Evolutionary conservation across 257 asterid species (phyloP).

Genomic region (Solanum etuberosum): DNA sequence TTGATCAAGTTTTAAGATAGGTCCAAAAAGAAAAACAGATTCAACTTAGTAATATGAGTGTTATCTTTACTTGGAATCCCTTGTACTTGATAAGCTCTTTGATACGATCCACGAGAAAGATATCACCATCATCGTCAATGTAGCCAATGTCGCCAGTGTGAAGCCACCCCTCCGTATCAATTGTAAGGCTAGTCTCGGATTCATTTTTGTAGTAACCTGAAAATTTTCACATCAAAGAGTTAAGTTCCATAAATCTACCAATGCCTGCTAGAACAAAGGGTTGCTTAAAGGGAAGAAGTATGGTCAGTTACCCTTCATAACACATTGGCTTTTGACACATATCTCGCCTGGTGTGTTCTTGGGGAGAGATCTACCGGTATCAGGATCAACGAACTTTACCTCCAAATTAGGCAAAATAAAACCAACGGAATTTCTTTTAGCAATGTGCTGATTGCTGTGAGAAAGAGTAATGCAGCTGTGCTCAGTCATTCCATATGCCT

Average conservation of each 20-base stretch:
- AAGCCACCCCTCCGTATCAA: conserved; percentile 84
- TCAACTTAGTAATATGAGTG: not conserved
- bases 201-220: conserved; percentile 85
- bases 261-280: not conserved
- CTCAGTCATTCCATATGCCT: conserved; percentile 98
- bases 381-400: conserved; percentile 76
- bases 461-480: conserved; percentile 89
- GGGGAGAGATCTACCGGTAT: conserved; percentile 51
- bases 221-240: not conserved
- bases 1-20: not conserved
- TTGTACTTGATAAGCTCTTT: conserved; percentile 85
- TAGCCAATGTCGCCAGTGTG: conserved; percentile 93
- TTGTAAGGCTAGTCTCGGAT: conserved; percentile 56
- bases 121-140: conserved; percentile 77
- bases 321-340: conserved; percentile 88
- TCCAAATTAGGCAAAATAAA: conserved; percentile 85
- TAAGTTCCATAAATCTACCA: not conserved
- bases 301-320: conserved; percentile 54
- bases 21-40: not conserved
- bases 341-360: conserved; percentile 69
- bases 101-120: conserved; percentile 82
- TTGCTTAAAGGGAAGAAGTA: not conserved
- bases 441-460: conserved; percentile 45
- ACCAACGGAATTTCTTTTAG: conserved; percentile 85
- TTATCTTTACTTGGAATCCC: conserved; percentile 57